Conservation (phyloP, 331 rosid genomes). For the Phaseolus coccineus region DNA sequence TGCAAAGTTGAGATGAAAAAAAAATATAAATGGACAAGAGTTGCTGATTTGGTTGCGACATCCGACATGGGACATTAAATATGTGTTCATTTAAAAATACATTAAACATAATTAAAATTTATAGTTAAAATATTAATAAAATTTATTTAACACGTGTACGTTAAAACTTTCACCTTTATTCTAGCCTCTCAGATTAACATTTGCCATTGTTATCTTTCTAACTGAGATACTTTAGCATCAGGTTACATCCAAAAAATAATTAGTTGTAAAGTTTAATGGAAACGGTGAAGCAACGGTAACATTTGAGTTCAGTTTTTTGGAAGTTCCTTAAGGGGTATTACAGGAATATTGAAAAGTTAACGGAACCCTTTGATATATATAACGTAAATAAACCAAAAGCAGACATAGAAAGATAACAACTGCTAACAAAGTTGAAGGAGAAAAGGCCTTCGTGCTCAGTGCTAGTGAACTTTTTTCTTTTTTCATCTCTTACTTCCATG, state of each 20-base stretch:
- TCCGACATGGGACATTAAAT: no score
- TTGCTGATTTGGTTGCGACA: no score
- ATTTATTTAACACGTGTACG: not conserved
- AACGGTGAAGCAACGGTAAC: slow-evolving; percentile 82
- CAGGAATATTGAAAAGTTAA: slow-evolving; percentile 60
- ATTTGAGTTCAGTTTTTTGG: slow-evolving; percentile 63
- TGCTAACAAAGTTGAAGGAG: slow-evolving; percentile 36
- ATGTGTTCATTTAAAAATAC: not conserved
- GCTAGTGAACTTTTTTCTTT: not conserved
- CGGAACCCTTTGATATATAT: slow-evolving; percentile 58
- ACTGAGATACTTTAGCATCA: not conserved
- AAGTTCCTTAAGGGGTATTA: slow-evolving; percentile 72
- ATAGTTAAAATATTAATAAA: not conserved
- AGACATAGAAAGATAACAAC: slow-evolving; percentile 29
- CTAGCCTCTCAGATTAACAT: not conserved
- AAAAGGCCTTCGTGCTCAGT: slow-evolving; percentile 17
- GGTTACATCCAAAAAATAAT: slow-evolving; percentile 3
- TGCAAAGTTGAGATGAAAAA: no score
- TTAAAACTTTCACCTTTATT: slow-evolving; percentile 14
- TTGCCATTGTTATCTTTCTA: not conserved
- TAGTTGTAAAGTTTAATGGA: slow-evolving; percentile 47
- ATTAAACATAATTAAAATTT: not conserved
- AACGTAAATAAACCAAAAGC: slow-evolving; percentile 42
- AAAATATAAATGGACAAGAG: no score
- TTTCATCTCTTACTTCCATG: slow-evolving; percentile 33